These are phyloP conservation scores for Pichia manshurica DNA, from an alignment of 805 yeast species.

Conservation along the genomic window DNA sequence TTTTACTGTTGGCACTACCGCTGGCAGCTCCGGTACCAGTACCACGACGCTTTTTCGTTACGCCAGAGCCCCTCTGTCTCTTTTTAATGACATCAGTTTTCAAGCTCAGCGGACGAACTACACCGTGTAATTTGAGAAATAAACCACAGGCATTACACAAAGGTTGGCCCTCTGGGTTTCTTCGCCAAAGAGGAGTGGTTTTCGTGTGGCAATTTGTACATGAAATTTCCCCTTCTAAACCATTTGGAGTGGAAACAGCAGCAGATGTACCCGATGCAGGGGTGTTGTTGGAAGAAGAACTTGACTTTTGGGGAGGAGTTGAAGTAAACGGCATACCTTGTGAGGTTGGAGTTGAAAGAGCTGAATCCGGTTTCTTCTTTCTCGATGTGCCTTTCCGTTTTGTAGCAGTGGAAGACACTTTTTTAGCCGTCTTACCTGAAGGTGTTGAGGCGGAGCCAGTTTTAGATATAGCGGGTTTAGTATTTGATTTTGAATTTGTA, in stretches of 20 bases:
- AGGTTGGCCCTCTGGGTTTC: constrained; percentile 88
- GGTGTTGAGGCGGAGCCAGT: neutral
- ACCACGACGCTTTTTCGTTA: constrained; percentile 27
- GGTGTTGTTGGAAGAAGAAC: constrained; percentile 9
- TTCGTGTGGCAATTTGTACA: constrained; percentile 90
- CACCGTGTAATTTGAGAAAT: constrained; percentile 90
- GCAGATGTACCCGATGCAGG: constrained; percentile 5
- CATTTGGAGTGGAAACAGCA: constrained; percentile 6
- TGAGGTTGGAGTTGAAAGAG: neutral
- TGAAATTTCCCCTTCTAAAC: constrained; percentile 18
- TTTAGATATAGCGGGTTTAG: neutral
- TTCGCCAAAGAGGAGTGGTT: constrained; percentile 93
- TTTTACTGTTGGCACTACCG: constrained; percentile 9
- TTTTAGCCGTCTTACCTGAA: constrained; percentile 11
- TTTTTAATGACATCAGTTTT: constrained; percentile 64
- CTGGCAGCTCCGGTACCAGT: neutral
- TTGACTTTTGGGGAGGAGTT: neutral
- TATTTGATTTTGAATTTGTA: neutral
- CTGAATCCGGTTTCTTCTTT: constrained; percentile 13
- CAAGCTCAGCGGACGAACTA: constrained; percentile 82
- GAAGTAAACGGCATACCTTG: neutral
- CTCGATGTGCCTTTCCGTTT: constrained; percentile 9
- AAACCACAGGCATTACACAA: constrained; percentile 95
- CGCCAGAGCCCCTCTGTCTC: constrained; percentile 57
- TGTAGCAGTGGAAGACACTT: constrained; percentile 8